A percentile compares a stretch with the other conserved stretches of the same genome.
Conservation (phyloP, 169 alveolate genomes). For the Plasmodium coatneyi region DNA sequence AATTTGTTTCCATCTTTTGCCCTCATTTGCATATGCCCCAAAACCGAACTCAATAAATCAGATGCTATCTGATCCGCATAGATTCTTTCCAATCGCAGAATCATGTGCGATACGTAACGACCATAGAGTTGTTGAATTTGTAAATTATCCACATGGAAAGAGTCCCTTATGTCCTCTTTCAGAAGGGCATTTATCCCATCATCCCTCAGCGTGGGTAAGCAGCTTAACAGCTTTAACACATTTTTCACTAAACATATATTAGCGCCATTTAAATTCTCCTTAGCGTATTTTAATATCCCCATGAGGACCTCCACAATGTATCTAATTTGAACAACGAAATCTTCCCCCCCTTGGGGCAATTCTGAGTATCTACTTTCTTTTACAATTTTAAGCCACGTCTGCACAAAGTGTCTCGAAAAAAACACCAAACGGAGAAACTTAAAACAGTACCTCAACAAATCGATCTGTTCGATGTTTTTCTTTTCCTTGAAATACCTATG, state of each 20-base stretch:
- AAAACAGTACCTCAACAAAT: constrained; percentile 41
- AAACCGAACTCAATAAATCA: constrained; percentile 11
- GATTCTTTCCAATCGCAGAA: constrained; percentile 31
- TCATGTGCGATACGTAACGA: constrained; percentile 43
- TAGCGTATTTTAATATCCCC: constrained; percentile 11
- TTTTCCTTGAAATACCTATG: not conserved
- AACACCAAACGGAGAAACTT: constrained; percentile 25
- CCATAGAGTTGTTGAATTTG: constrained; percentile 46
- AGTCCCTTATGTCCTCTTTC: constrained; percentile 24
- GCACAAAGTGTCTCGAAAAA: constrained; percentile 38
- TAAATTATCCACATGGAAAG: not conserved
- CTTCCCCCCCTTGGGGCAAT: not conserved
- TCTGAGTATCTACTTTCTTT: not conserved
- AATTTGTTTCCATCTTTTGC: not conserved
- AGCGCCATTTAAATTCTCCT: not conserved
- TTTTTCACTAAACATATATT: constrained; percentile 11
- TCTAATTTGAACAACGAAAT: not conserved
- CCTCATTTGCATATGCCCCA: not conserved
- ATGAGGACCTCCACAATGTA: not conserved
- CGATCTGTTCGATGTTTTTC: not conserved
- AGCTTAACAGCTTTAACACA: constrained; percentile 29
- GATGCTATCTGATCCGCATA: constrained; percentile 20
- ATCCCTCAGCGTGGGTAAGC: constrained; percentile 41
- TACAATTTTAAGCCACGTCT: constrained; percentile 17
- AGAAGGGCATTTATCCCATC: constrained; percentile 15